Evolutionary conservation across 2,329 filamentous ascomycete species (phyloP).

Genomic region (Cadophora malorum): DNA sequence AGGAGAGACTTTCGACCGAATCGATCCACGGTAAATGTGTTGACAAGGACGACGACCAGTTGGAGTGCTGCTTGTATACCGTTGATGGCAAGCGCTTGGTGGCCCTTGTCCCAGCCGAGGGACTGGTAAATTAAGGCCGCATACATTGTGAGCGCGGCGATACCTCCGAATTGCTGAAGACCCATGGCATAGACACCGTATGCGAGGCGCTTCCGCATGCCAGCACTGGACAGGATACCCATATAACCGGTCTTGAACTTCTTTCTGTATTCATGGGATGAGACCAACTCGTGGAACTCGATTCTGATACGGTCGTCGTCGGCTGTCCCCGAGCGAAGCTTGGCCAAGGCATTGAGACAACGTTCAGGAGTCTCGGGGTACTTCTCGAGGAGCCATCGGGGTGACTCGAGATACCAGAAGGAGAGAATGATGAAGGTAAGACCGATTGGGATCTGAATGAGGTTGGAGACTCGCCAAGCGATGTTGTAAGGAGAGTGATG

Average conservation of each 20-base stretch:
- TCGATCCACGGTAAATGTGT: constrained; percentile 74
- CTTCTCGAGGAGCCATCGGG: constrained; percentile 69
- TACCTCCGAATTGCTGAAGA: constrained; percentile 74
- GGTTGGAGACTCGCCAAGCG: constrained; percentile 51
- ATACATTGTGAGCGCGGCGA: constrained; percentile 75
- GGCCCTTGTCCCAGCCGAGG: constrained; percentile 61
- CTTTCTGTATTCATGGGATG: constrained; percentile 72
- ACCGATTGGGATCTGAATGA: constrained; percentile 52
- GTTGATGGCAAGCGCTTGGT: constrained; percentile 74
- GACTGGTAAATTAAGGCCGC: constrained; percentile 73
- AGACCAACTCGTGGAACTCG: constrained; percentile 70
- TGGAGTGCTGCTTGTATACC: constrained; percentile 73
- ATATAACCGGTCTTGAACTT: constrained; percentile 64
- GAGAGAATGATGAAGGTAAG: constrained; percentile 60
- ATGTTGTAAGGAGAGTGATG: constrained; percentile 51
- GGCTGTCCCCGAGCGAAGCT: constrained; percentile 67
- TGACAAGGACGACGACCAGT: constrained; percentile 66
- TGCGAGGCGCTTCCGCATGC: constrained; percentile 69
- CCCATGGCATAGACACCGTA: constrained; percentile 72
- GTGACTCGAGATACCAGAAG: constrained; percentile 69
- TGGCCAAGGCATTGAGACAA: constrained; percentile 61
- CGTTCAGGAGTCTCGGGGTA: constrained; percentile 63
- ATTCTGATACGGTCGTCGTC: constrained; percentile 71
- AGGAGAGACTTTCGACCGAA: constrained; percentile 74
- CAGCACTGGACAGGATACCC: constrained; percentile 73